Evolutionary conservation across 1,139 yeast genomes (phyloP).

Genomic region (Yamadazyma sp.): DNA sequence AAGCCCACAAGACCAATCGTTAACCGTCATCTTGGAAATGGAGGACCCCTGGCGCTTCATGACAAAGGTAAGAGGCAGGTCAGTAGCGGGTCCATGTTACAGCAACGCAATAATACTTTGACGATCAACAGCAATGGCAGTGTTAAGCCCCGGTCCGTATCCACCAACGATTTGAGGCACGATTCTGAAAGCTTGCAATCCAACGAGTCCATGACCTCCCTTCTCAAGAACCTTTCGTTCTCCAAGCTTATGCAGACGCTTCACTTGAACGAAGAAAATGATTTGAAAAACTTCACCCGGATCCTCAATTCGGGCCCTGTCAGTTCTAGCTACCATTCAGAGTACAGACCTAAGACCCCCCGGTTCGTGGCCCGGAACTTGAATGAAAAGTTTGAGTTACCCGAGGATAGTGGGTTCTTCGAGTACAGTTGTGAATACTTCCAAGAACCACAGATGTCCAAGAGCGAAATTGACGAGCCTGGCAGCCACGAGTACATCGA

Average conservation of each 20-base stretch:
- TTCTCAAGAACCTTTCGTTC: conserved; percentile 39
- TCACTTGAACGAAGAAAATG: conserved; percentile 43
- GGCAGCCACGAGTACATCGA: conserved; percentile 86
- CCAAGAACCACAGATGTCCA: conserved; percentile 94
- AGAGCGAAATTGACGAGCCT: conserved; percentile 85
- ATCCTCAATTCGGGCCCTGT: conserved; percentile 43
- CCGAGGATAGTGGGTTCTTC: conserved; percentile 73
- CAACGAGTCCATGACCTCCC: conserved; percentile 37
- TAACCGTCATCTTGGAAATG: conserved; percentile 29
- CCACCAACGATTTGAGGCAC: conserved; percentile 22
- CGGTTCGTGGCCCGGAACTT: conserved; percentile 46
- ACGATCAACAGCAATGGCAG: conserved; percentile 26
- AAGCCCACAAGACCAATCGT: conserved; percentile 35
- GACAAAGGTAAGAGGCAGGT: conserved; percentile 26
- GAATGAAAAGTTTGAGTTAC: conserved; percentile 42
- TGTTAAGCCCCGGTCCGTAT: conserved; percentile 32
- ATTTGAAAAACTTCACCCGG: conserved; percentile 36
- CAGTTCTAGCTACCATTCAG: conserved; percentile 50
- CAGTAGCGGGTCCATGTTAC: conserved; percentile 33
- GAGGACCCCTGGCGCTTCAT: conserved; percentile 3
- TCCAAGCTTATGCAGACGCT: conserved; percentile 45
- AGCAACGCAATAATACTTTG: conserved; percentile 29
- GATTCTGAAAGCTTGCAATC: conserved; percentile 21
- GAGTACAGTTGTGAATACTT: conserved; percentile 90
- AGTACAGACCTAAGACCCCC: conserved; percentile 52